Evolutionary conservation across 129 eudicot species (phyloP).

Genomic region (Lonicera japonica): DNA sequence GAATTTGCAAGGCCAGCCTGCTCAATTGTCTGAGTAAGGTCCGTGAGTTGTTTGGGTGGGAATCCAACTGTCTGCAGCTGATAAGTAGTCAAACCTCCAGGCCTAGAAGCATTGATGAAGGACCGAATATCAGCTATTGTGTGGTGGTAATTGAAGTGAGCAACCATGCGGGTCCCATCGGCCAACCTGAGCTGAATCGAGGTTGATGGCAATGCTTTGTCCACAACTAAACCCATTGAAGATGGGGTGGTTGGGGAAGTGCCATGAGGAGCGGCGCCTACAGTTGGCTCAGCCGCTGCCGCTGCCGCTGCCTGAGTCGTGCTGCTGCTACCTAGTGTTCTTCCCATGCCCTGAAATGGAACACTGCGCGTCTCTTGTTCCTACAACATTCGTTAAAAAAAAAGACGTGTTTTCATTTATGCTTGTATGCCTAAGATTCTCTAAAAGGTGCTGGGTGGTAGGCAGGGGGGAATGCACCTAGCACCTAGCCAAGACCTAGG

Average conservation of each 20-base stretch:
- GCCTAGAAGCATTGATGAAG: constrained; percentile 75
- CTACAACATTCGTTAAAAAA: constrained; percentile 28
- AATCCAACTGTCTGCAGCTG: constrained; percentile 77
- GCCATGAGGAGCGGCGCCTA: constrained; percentile 21
- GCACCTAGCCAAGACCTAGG: too few species aligned
- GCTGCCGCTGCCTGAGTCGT: constrained; percentile 31
- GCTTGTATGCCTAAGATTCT: neutral
- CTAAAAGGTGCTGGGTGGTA: too few species aligned
- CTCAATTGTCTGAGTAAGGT: constrained; percentile 66
- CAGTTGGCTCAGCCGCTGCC: constrained; percentile 26
- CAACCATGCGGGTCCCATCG: constrained; percentile 72
- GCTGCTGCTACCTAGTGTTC: constrained; percentile 70
- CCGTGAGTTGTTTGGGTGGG: constrained; percentile 74
- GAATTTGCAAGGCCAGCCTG: constrained; percentile 87
- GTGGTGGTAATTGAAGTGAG: constrained; percentile 76
- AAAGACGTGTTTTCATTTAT: neutral
- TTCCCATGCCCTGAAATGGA: constrained; percentile 76
- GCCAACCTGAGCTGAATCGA: constrained; percentile 69
- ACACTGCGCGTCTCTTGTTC: constrained; percentile 43
- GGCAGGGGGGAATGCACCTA: too few species aligned
- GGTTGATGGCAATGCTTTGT: constrained; percentile 60
- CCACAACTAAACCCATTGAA: constrained; percentile 49
- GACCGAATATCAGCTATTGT: constrained; percentile 69
- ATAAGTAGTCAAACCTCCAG: constrained; percentile 58
- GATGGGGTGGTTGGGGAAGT: constrained; percentile 35